Evolutionary conservation across 1,284 basidiomycete species (phyloP).

Genomic region (Phlebopus sp.): DNA sequence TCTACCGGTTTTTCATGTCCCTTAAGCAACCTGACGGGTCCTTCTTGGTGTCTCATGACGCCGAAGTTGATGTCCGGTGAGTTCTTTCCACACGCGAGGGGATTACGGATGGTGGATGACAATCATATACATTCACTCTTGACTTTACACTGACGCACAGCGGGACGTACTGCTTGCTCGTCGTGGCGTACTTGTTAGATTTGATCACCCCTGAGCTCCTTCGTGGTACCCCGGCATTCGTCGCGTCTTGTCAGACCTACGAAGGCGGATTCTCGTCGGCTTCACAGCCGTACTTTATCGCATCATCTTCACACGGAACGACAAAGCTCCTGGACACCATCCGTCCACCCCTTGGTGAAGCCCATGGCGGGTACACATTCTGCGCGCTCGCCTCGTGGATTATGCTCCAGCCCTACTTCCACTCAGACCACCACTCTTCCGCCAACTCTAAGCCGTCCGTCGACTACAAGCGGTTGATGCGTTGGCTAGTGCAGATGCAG

Average conservation of each 20-base stretch:
- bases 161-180: constrained; percentile 75
- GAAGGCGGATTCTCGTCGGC: constrained; percentile 94
- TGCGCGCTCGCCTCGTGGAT: constrained; percentile 88
- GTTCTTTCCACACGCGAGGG: constrained; percentile 18
- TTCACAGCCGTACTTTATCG: constrained; percentile 63
- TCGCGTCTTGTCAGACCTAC: constrained; percentile 91
- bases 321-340: constrained; percentile 38
- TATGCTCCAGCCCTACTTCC: constrained; percentile 61
- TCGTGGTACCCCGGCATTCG: constrained; percentile 57
- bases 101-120: no score
- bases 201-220: constrained; percentile 88
- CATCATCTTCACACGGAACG: constrained; percentile 21
- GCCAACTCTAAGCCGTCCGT: constrained; percentile 40
- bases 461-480: constrained; percentile 60
- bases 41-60: constrained; percentile 84
- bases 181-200: constrained; percentile 70
- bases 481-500: constrained; percentile 91
- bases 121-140: no score
- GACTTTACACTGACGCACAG: constrained; percentile 32
- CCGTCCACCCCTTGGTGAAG: constrained; percentile 80
- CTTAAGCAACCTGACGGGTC: constrained; percentile 94
- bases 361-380: constrained; percentile 97
- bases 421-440: constrained; percentile 14
- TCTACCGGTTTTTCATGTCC: constrained; percentile 90
- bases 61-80: constrained; percentile 91